Evolutionary conservation across 1,139 yeast species (phyloP).

Genomic region (Lodderomyces oxycetoniae): DNA sequence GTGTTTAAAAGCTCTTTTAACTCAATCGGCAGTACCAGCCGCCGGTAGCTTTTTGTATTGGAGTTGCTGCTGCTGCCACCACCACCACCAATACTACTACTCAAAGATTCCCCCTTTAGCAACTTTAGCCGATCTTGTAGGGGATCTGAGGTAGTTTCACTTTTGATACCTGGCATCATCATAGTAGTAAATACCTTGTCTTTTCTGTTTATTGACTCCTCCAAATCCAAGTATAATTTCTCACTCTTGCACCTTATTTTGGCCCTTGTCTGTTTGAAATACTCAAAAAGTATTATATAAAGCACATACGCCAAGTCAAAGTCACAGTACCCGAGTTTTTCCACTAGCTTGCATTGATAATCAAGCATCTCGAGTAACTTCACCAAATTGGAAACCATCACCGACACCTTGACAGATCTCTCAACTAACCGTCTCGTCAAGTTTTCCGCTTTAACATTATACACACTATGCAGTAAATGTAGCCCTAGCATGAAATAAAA

Average conservation of each 20-base stretch:
- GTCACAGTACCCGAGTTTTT: slow-evolving; percentile 34
- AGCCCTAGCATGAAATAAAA: too few relatives aligned
- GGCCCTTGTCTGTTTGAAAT: slow-evolving; percentile 10
- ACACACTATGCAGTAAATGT: too few relatives aligned
- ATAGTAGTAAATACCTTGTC: background rate
- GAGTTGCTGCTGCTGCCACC: background rate
- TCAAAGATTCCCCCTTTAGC: slow-evolving; percentile 7
- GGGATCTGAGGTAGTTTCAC: slow-evolving; percentile 16
- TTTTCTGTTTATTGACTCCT: background rate
- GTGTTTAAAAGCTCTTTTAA: slow-evolving; percentile 5
- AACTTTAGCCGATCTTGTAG: slow-evolving; percentile 20
- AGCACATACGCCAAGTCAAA: slow-evolving; percentile 34
- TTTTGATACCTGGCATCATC: background rate
- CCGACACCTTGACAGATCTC: background rate
- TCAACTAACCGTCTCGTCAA: background rate
- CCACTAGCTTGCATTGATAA: slow-evolving; percentile 26
- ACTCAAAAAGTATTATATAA: slow-evolving; percentile 16
- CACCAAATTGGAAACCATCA: slow-evolving; percentile 1
- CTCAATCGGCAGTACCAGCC: slow-evolving; percentile 8
- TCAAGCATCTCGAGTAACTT: slow-evolving; percentile 31
- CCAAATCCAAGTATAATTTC: slow-evolving; percentile 16
- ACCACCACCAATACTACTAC: background rate
- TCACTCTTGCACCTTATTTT: slow-evolving; percentile 14
- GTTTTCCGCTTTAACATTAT: too few relatives aligned
- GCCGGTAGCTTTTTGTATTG: slow-evolving; percentile 1